A percentile compares a stretch with the other conserved stretches of the same genome.
phyloP scores from a whole-genome alignment of 495 filamentous ascomycete species.

The Penicillium taxi region DNA sequence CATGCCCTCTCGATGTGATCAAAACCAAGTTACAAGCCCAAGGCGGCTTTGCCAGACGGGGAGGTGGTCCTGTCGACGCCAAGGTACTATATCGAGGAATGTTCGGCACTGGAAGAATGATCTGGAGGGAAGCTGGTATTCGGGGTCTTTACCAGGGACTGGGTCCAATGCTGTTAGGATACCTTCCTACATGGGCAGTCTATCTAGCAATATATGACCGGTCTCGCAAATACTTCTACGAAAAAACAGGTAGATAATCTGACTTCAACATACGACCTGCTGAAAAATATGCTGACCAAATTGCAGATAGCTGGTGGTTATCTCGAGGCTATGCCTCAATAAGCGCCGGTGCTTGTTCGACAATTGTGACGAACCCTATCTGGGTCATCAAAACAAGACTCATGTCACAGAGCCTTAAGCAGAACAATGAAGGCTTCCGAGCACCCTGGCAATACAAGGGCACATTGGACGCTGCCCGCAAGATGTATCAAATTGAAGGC shows the following conservation, averaged over 20 bases:
- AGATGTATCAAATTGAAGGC: conserved; percentile 91
- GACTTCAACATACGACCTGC: background rate
- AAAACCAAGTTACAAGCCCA: conserved; percentile 98
- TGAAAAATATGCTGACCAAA: conserved; percentile 8
- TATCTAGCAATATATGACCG: conserved; percentile 94
- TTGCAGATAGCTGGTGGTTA: conserved; percentile 50
- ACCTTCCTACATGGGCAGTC: conserved; percentile 96
- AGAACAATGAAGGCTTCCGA: conserved; percentile 46
- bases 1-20: conserved; percentile 96
- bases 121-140: conserved; percentile 81
- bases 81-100: conserved; percentile 69
- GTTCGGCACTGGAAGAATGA: conserved; percentile 72
- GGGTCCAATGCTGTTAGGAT: conserved; percentile 88
- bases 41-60: conserved; percentile 58
- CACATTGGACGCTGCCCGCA: conserved; percentile 81
- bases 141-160: conserved; percentile 89
- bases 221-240: conserved; percentile 63
- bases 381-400: conserved; percentile 99
- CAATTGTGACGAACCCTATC: conserved; percentile 94
- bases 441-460: conserved; percentile 83
- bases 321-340: conserved; percentile 69
- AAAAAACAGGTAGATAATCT: conserved; percentile 52
- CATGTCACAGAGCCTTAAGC: conserved; percentile 70
- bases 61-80: conserved; percentile 36
- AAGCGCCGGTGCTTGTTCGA: conserved; percentile 83